Percentiles rank a stretch among this genome's conserved stretches.
phyloP scores from a whole-genome alignment of 345 rosid species.

The Raphanus sativus region DNA sequence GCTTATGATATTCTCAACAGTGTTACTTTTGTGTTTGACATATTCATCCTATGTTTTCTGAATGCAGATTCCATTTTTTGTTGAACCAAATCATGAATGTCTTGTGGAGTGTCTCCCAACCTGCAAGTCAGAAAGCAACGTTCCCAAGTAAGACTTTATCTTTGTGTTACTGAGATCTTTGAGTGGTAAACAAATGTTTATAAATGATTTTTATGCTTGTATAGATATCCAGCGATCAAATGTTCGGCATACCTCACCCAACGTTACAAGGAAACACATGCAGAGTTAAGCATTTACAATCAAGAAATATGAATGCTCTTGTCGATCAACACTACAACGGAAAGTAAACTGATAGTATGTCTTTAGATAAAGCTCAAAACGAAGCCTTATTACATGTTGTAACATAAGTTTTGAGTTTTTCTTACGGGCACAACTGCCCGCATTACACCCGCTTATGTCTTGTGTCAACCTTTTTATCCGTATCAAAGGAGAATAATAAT shows the following conservation, averaged over 20 bases:
- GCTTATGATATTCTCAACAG: not conserved
- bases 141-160: conserved; percentile 68
- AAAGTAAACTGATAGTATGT: not conserved
- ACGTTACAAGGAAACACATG: conserved; percentile 73
- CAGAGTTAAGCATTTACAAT: conserved; percentile 52
- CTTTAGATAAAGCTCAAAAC: conserved; percentile 8
- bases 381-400: not conserved
- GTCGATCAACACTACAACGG: not conserved
- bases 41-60: conserved; percentile 8
- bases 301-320: conserved; percentile 32
- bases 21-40: not conserved
- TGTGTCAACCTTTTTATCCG: not conserved
- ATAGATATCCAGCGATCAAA: conserved; percentile 70
- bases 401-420: conserved; percentile 11
- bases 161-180: not conserved
- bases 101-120: conserved; percentile 90
- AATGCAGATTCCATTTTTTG: conserved; percentile 73
- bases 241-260: conserved; percentile 65
- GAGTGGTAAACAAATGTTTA: not conserved
- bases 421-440: not conserved
- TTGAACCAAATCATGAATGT: conserved; percentile 85
- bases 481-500: not conserved
- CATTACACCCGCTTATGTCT: conserved; percentile 6
- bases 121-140: conserved; percentile 67
- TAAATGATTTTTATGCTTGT: not conserved